Evolutionary conservation across 116 monocot genomes (phyloP), one percentile per base, ranked within the genome.

Genomic region (Phalaenopsis hybrid): DNA sequence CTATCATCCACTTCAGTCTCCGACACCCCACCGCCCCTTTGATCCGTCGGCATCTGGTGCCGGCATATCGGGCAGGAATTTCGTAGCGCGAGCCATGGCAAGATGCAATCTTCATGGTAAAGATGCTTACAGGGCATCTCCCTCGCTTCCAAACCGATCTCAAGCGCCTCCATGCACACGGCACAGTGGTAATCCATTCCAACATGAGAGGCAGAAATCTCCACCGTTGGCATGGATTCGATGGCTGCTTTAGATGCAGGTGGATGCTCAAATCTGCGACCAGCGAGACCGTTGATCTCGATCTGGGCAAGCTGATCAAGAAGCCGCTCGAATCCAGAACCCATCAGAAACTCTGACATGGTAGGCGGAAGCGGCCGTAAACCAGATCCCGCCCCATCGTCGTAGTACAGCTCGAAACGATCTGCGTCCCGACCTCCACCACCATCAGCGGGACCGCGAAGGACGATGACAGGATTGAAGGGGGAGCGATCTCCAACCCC

Each of bases 51-150:
- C 77, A 89, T 73, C 82, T 88, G 88, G 28, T 88, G 86, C 46
- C 88, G 89, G 79, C 92, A 92, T 2, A 92, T 86, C 3, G 92
- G 92, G 76, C 92, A 92, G 0, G 92, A 88, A 79, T 92, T 92
- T 58, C 92, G 81, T 12, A 88, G 81, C 8, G 85, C 81, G 15
- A 92, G 86, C 92, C 92, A 92, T 5, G 92, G 90, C 59, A 92
- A 83, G 83, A 92, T 92, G 86, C 92, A 92, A 65, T 90, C 90
- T 74, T 88, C 82, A 70, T 92, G 92, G 83, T 92, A 90, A 51
- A 92, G 80, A 75, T 92, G 92, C 84, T 92, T 92, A 81, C 92
- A 92, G 18, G 92, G 92, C 92, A 92, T 89, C 89, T 92, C 92
- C 70, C 89, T 77, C 37, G 81, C 89, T 17, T 85, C 85, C 15